A percentile compares a stretch with the other conserved stretches of the same genome.
phyloP scores from a whole-genome alignment of 2,329 filamentous ascomycete genomes.

The Clonostachys byssicola region DNA sequence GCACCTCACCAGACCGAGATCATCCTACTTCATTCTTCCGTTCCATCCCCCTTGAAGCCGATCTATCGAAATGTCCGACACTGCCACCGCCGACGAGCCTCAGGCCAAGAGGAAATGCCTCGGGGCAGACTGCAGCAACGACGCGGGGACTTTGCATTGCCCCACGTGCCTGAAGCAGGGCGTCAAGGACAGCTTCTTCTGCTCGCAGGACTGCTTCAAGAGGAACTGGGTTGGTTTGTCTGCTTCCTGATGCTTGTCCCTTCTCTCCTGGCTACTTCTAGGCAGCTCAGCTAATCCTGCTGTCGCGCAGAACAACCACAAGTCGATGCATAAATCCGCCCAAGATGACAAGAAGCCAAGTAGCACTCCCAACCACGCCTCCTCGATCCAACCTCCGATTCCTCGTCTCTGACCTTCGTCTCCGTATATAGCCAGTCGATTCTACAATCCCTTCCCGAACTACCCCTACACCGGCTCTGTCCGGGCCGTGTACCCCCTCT shows the following conservation, averaged over 20 bases:
- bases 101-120: slow-evolving; percentile 65
- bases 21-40: too few relatives aligned
- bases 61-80: too few relatives aligned
- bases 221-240: slow-evolving; percentile 73
- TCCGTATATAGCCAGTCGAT: too few relatives aligned
- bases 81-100: neutral
- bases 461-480: slow-evolving; percentile 79
- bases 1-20: too few relatives aligned
- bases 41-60: too few relatives aligned
- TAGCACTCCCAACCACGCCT: neutral
- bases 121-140: slow-evolving; percentile 79
- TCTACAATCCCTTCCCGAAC: slow-evolving; percentile 85
- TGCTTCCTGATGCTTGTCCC: too few relatives aligned
- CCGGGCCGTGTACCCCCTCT: slow-evolving; percentile 83
- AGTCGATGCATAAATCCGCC: slow-evolving; percentile 58
- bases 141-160: slow-evolving; percentile 83
- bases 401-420: too few relatives aligned
- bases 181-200: slow-evolving; percentile 89
- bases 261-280: too few relatives aligned
- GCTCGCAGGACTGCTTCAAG: slow-evolving; percentile 98
- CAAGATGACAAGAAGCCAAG: neutral
- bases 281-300: too few relatives aligned
- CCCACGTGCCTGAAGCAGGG: slow-evolving; percentile 90
- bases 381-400: too few relatives aligned
- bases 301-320: slow-evolving; percentile 66